A percentile compares a stretch with the other conserved stretches of the same genome.
Conservation (phyloP, 345 rosid species). For the Brassica incana region DNA sequence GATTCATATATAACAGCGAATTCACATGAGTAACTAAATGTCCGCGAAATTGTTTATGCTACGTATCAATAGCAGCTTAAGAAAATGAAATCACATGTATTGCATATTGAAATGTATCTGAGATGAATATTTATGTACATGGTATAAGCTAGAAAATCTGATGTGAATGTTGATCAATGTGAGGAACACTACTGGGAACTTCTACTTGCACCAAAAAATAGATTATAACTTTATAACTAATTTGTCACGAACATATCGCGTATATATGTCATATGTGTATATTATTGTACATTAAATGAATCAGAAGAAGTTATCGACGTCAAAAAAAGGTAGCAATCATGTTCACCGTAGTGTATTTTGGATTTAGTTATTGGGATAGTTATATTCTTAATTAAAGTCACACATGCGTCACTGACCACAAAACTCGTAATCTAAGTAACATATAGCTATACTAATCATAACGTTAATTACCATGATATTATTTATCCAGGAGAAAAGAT, state of each 20-base stretch:
- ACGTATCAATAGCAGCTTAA: background rate
- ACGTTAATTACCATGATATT: background rate
- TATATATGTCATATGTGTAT: background rate
- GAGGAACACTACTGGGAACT: background rate
- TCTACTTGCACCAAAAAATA: background rate
- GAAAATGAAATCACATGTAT: background rate
- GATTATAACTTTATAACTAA: background rate
- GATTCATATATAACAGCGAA: background rate
- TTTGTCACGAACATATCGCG: background rate
- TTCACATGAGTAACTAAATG: background rate
- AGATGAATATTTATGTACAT: background rate
- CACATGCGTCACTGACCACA: conserved; percentile 37
- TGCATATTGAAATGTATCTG: background rate
- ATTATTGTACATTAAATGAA: background rate
- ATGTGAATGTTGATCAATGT: no score
- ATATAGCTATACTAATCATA: background rate
- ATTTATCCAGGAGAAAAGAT: background rate
- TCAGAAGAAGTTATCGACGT: conserved; percentile 10
- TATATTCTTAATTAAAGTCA: conserved; percentile 1
- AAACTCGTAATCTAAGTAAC: conserved; percentile 24
- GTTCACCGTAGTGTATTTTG: background rate
- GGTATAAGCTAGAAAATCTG: background rate
- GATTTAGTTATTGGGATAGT: background rate
- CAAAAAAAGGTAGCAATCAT: conserved; percentile 24
- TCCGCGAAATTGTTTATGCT: background rate